phyloP scores from a whole-genome alignment of 192 early-diverging fungal species.

The Coemansia sp. region DNA sequence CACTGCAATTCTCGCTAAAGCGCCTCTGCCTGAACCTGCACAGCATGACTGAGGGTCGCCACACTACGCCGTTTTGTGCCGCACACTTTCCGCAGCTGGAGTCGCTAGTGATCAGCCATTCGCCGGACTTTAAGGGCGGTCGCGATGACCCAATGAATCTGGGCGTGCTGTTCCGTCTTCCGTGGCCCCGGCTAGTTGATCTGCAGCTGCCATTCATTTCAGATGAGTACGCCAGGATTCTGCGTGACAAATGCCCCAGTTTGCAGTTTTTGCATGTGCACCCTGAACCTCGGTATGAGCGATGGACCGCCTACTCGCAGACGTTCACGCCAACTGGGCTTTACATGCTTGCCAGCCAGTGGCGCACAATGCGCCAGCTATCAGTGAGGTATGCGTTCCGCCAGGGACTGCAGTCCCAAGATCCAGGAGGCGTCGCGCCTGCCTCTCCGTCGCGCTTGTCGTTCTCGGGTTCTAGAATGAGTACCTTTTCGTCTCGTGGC shows the following conservation, averaged over 20 bases:
- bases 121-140: conserved; percentile 34
- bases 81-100: conserved; percentile 43
- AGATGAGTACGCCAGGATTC: conserved; percentile 17
- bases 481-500: conserved; percentile 9
- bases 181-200: conserved; percentile 35
- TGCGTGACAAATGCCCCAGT: conserved; percentile 40
- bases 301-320: conserved; percentile 45
- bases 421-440: neutral
- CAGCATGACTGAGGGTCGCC: conserved; percentile 32
- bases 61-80: conserved; percentile 39
- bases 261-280: conserved; percentile 33
- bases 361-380: conserved; percentile 40
- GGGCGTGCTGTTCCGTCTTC: conserved; percentile 42
- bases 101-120: conserved; percentile 33
- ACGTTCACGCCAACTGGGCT: conserved; percentile 34
- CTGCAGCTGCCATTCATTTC: conserved; percentile 45
- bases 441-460: conserved; percentile 22
- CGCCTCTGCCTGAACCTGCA: conserved; percentile 32
- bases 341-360: conserved; percentile 28
- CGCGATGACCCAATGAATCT: conserved; percentile 29
- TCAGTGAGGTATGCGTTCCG: conserved; percentile 38
- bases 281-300: conserved; percentile 47
- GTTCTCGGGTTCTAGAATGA: conserved; percentile 17
- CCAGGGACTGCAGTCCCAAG: conserved; percentile 4
- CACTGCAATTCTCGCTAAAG: conserved; percentile 43